Evolutionary conservation across 2,329 filamentous ascomycete genomes (phyloP).

Genomic region (Colletotrichum tabaci): DNA sequence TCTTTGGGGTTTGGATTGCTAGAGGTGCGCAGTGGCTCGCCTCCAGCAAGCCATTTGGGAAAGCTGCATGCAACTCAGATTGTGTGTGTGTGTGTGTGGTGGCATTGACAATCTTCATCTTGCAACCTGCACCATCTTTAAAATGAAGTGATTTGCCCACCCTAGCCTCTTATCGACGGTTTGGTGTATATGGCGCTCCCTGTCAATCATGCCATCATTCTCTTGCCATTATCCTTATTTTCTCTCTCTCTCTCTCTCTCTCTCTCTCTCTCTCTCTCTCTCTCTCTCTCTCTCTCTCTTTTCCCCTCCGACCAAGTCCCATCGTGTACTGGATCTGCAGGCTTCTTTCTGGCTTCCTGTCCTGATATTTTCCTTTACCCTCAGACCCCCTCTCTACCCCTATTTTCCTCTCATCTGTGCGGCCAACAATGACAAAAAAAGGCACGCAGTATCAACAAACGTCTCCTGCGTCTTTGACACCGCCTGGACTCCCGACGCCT

Average conservation of each 20-base stretch:
- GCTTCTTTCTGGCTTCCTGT: neutral
- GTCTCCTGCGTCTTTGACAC: constrained; percentile 8
- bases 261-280: neutral
- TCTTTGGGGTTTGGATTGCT: neutral
- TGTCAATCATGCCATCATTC: constrained; percentile 21
- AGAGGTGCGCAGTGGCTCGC: neutral
- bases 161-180: constrained; percentile 30
- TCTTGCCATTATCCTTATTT: neutral
- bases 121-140: constrained; percentile 19
- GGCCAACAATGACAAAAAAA: neutral
- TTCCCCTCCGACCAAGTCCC: too few relatives aligned
- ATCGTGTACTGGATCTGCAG: too few relatives aligned
- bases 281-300: neutral
- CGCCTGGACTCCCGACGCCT: constrained; percentile 15
- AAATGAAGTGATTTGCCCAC: constrained; percentile 41
- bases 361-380: neutral
- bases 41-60: neutral
- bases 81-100: neutral
- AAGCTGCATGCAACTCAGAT: neutral
- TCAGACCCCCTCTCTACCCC: constrained; percentile 1
- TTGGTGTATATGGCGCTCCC: constrained; percentile 23
- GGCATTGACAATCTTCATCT: constrained; percentile 35
- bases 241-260: neutral
- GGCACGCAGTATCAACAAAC: neutral
- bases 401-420: constrained; percentile 5